Conservation (phyloP, 768 basidiomycete species). For the Boletus sp. region DNA sequence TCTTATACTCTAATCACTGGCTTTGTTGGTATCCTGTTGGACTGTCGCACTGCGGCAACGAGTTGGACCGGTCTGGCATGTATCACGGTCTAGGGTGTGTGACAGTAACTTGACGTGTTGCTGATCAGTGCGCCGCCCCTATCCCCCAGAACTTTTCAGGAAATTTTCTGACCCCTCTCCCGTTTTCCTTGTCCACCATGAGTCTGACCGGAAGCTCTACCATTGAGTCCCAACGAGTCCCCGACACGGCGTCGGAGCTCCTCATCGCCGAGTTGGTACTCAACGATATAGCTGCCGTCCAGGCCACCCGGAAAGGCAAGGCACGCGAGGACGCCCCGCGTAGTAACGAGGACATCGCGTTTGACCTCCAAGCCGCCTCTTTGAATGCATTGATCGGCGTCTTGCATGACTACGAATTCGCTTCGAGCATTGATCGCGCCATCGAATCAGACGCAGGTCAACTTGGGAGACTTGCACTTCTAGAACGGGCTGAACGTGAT, state of each 20-base stretch:
- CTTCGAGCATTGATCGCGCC: conserved; percentile 42
- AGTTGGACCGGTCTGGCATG: too few relatives aligned
- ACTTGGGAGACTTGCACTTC: conserved; percentile 28
- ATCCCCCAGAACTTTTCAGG: too few relatives aligned
- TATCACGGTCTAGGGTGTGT: too few relatives aligned
- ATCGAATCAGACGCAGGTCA: conserved; percentile 34
- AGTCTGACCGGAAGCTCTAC: conserved; percentile 5
- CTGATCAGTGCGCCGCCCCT: too few relatives aligned
- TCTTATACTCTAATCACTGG: too few relatives aligned
- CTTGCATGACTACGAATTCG: conserved; percentile 39
- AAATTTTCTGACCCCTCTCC: too few relatives aligned
- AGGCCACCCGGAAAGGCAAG: conserved; percentile 38
- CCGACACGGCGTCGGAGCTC: conserved; percentile 37
- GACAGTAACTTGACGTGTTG: too few relatives aligned
- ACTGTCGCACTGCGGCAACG: too few relatives aligned
- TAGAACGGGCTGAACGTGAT: conserved; percentile 39
- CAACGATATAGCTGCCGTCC: conserved; percentile 39
- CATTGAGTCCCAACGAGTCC: conserved; percentile 7
- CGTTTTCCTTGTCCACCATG: conserved; percentile 4
- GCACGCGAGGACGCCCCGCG: conserved; percentile 26
- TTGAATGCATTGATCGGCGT: conserved; percentile 27
- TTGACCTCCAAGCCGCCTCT: conserved; percentile 39
- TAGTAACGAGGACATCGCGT: conserved; percentile 46
- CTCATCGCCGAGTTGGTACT: conserved; percentile 42
- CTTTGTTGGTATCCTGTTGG: too few relatives aligned